These are phyloP conservation scores for Cytospora chrysosperma DNA, from an alignment of 2,329 filamentous ascomycete species.

Conservation along the genomic window DNA sequence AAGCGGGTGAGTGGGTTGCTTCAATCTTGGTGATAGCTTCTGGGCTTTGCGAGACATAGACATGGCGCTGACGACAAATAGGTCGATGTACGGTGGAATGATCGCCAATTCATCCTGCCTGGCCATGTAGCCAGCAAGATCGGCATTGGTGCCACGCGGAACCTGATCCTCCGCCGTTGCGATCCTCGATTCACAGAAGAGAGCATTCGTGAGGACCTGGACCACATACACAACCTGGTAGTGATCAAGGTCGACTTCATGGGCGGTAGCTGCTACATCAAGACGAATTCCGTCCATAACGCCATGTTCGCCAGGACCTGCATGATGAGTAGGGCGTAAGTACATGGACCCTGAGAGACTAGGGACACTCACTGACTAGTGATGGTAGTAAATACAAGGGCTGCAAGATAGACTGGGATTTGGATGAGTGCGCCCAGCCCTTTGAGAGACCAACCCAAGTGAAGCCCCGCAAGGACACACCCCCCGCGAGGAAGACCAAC, in stretches of 20 bases:
- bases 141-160: conserved; percentile 66
- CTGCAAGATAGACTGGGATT: conserved; percentile 67
- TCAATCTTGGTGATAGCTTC: conserved; percentile 6
- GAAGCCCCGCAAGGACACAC: conserved; percentile 29
- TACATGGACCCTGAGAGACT: conserved; percentile 27
- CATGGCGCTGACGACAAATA: conserved; percentile 35
- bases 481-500: conserved; percentile 35
- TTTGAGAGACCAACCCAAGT: conserved; percentile 38
- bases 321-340: conserved; percentile 65
- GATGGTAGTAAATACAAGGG: conserved; percentile 62
- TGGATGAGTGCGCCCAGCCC: conserved; percentile 69
- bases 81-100: conserved; percentile 68
- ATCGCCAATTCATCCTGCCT: conserved; percentile 67
- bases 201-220: conserved; percentile 68
- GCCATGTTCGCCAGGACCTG: conserved; percentile 75
- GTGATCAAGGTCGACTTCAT: conserved; percentile 65
- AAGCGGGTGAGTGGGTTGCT: conserved; percentile 57
- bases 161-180: conserved; percentile 66
- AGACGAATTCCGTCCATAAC: conserved; percentile 74
- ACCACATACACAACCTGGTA: conserved; percentile 78
- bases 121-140: conserved; percentile 65
- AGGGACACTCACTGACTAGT: neutral
- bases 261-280: conserved; percentile 62
- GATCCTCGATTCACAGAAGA: conserved; percentile 59
- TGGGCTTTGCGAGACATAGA: neutral